phyloP scores from a whole-genome alignment of 2,329 filamentous ascomycete genomes.

The Microdochium trichocladiopsis region DNA sequence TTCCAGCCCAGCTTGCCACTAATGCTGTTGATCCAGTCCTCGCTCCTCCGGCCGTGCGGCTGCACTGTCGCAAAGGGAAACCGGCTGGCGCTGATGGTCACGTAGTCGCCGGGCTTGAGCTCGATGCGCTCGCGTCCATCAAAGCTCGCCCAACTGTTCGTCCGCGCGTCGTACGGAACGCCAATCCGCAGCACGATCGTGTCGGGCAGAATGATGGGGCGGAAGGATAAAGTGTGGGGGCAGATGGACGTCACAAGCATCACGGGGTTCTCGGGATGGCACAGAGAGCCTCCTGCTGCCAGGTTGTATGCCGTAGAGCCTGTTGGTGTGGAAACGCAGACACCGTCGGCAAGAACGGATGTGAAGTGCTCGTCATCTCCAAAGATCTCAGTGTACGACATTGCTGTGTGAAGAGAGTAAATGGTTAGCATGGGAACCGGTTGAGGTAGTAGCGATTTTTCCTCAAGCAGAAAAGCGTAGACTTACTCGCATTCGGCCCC shows the following conservation, averaged over 20 bases:
- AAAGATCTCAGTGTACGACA: conserved; percentile 89
- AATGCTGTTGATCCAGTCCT: conserved; percentile 80
- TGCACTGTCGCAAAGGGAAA: conserved; percentile 77
- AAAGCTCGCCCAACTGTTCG: conserved; percentile 94
- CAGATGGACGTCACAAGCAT: conserved; percentile 93
- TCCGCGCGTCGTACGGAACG: conserved; percentile 88
- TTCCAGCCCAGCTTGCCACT: conserved; percentile 77
- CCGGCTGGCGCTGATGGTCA: conserved; percentile 73
- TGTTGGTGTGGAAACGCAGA: conserved; percentile 90
- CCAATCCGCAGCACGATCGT: conserved; percentile 89
- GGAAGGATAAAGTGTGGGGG: conserved; percentile 88
- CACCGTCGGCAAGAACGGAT: conserved; percentile 83
- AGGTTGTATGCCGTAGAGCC: conserved; percentile 95
- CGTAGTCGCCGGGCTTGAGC: conserved; percentile 71
- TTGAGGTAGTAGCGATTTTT: no score
- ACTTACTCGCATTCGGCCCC: conserved; percentile 83
- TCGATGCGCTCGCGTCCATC: conserved; percentile 88
- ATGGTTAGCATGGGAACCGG: no score
- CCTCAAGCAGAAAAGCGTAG: not conserved
- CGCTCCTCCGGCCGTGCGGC: conserved; percentile 58
- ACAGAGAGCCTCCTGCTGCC: conserved; percentile 88
- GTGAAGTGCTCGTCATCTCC: conserved; percentile 95
- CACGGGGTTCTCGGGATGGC: conserved; percentile 92
- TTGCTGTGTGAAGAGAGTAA: conserved; percentile 45
- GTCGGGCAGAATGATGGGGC: conserved; percentile 93